Conservation (phyloP, 305 asterid species). For the Petunia hybrid region DNA sequence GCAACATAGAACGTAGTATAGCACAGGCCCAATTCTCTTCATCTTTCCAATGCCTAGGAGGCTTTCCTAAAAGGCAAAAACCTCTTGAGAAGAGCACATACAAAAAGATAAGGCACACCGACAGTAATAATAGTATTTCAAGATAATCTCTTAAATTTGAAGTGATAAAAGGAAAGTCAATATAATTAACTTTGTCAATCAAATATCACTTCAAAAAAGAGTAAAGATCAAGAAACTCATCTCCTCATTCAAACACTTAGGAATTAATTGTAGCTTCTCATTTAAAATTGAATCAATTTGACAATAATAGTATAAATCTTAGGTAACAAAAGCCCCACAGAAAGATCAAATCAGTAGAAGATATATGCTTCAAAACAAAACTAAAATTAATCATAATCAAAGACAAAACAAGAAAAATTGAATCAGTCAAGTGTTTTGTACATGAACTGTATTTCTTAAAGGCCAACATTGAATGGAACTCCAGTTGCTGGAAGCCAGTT, state of each 20-base stretch:
- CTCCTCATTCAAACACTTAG: not conserved
- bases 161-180: not conserved
- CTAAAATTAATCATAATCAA: not conserved
- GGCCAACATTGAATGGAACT: constrained; percentile 56
- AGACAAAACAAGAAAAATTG: not conserved
- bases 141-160: too few relatives aligned
- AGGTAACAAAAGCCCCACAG: not conserved
- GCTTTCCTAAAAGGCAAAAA: too few relatives aligned
- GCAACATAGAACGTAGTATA: too few relatives aligned
- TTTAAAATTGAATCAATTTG: constrained; percentile 22
- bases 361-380: not conserved
- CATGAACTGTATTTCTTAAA: constrained; percentile 39
- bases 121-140: too few relatives aligned
- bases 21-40: too few relatives aligned
- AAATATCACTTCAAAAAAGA: not conserved
- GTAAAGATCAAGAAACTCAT: constrained; percentile 10
- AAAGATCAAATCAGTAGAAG: not conserved
- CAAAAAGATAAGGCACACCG: too few relatives aligned
- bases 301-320: not conserved
- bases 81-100: too few relatives aligned
- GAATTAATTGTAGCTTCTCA: not conserved
- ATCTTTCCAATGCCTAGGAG: too few relatives aligned
- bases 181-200: not conserved
- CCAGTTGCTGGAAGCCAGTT: constrained; percentile 64
- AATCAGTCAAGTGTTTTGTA: not conserved